phyloP scores from a whole-genome alignment of 192 early-diverging fungal genomes.

The Mortierella antarctica region DNA sequence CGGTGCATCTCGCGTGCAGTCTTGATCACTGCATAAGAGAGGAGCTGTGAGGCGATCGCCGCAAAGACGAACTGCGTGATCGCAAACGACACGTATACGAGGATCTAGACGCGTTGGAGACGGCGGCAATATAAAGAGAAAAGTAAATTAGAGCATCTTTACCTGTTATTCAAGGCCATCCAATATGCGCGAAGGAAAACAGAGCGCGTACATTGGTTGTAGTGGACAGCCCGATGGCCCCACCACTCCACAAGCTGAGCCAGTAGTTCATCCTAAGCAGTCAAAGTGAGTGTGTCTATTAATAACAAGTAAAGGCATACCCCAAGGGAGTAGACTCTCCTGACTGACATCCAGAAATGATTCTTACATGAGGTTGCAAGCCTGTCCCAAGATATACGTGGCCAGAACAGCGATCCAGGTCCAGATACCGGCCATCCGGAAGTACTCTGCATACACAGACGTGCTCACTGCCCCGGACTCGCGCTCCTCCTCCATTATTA shows the following conservation, averaged over 20 bases:
- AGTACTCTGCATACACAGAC: slow-evolving; percentile 14
- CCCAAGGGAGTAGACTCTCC: no score
- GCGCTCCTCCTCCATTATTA: slow-evolving; percentile 17
- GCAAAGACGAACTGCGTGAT: slow-evolving; percentile 7
- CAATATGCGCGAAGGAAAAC: no score
- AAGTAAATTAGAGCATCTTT: no score
- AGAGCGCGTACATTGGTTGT: slow-evolving; percentile 15
- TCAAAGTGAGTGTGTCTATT: no score
- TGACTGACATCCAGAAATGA: no score
- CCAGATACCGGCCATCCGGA: not conserved
- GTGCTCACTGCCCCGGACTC: slow-evolving; percentile 4
- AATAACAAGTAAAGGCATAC: no score
- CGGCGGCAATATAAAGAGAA: no score
- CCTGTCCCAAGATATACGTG: slow-evolving; percentile 2
- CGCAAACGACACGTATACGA: slow-evolving; percentile 9
- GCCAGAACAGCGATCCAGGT: slow-evolving; percentile 4
- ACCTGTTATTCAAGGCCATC: no score
- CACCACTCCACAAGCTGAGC: slow-evolving; percentile 22
- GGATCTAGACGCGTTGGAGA: no score
- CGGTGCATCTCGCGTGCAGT: slow-evolving; percentile 68
- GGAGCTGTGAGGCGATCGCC: slow-evolving; percentile 8
- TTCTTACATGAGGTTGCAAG: slow-evolving; percentile 12
- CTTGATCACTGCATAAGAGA: slow-evolving; percentile 49
- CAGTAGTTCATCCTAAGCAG: slow-evolving; percentile 33
- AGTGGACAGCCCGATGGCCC: slow-evolving; percentile 1